phyloP scores from a whole-genome alignment of 2,329 filamentous ascomycete species.

The Gliomastix tumulicola region DNA sequence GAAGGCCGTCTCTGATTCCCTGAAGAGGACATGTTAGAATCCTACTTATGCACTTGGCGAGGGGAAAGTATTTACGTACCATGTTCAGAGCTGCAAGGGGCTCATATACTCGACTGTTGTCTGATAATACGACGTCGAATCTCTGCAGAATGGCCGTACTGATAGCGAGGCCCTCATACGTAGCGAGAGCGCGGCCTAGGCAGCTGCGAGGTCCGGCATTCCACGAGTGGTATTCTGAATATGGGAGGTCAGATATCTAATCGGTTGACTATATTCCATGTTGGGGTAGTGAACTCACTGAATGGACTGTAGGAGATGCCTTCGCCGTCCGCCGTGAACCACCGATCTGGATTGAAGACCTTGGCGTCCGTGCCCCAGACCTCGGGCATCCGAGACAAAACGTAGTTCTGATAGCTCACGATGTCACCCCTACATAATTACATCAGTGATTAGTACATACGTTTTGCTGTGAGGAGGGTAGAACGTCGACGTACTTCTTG shows the following conservation, averaged over 20 bases:
- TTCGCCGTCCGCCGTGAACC: not conserved
- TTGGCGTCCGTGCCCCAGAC: not conserved
- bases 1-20: not conserved
- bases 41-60: not conserved
- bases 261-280: not conserved
- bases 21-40: not conserved
- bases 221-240: slow-evolving; percentile 1
- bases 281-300: not conserved
- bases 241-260: not conserved
- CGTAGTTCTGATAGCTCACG: not conserved
- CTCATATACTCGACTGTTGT: not conserved
- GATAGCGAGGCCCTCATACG: not conserved
- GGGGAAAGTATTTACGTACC: not conserved
- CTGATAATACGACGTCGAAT: not conserved
- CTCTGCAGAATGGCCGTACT: not conserved
- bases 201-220: not conserved
- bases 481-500: not conserved
- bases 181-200: not conserved
- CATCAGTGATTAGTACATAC: no score
- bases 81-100: slow-evolving; percentile 1
- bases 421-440: not conserved
- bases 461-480: no score
- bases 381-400: not conserved
- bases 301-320: not conserved
- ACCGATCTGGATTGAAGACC: not conserved